phyloP scores from a whole-genome alignment of 495 filamentous ascomycete genomes.

The Saxophila tyrrhenica region DNA sequence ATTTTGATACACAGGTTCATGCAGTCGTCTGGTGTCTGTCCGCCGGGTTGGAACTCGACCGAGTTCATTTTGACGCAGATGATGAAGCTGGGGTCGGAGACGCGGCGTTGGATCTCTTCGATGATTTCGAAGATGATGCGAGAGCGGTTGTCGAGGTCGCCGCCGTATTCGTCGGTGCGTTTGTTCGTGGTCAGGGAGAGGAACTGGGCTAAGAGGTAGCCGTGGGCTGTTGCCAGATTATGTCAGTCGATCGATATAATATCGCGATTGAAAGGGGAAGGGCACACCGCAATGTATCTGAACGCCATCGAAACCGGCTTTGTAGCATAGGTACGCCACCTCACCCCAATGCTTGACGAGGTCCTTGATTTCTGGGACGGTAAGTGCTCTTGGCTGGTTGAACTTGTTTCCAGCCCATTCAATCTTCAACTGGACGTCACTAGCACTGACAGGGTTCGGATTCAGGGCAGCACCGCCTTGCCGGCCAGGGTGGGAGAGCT shows the following conservation, averaged over 20 bases:
- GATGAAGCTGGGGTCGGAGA: constrained; percentile 35
- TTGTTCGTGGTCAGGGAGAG: constrained; percentile 25
- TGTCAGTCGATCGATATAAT: too few species aligned
- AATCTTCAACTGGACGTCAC: constrained; percentile 21
- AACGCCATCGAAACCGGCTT: constrained; percentile 22
- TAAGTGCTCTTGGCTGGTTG: constrained; percentile 16
- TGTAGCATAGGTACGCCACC: constrained; percentile 15
- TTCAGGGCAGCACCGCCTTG: constrained; percentile 20
- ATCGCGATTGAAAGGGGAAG: not conserved
- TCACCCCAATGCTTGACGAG: constrained; percentile 18
- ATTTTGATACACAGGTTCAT: constrained; percentile 41
- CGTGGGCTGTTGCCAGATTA: constrained; percentile 23
- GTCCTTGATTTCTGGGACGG: constrained; percentile 15
- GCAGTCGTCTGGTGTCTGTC: constrained; percentile 46
- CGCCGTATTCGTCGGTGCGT: constrained; percentile 29
- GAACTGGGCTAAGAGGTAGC: constrained; percentile 30
- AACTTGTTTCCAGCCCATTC: constrained; percentile 21
- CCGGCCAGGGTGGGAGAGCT: constrained; percentile 22
- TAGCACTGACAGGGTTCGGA: constrained; percentile 21
- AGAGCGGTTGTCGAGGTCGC: constrained; percentile 24
- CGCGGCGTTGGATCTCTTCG: constrained; percentile 17
- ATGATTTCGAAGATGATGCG: constrained; percentile 28
- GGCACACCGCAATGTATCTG: constrained; percentile 19
- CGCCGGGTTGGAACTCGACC: constrained; percentile 53
- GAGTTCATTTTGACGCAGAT: constrained; percentile 57